These are phyloP conservation scores for Neoboletus magnificus DNA, from an alignment of 768 basidiomycete species.

Conservation along the genomic window DNA sequence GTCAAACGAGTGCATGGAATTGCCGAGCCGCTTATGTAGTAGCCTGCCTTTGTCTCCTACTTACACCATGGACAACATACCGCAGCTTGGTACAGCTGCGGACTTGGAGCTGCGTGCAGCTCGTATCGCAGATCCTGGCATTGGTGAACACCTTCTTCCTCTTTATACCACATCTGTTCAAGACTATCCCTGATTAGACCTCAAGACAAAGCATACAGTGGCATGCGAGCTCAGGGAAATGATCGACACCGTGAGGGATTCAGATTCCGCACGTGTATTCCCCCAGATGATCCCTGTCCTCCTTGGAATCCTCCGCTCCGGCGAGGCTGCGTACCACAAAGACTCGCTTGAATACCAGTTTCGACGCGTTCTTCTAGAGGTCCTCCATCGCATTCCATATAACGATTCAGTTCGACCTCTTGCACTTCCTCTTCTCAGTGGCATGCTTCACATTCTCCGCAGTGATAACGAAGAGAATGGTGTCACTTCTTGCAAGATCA, in stretches of 20 bases:
- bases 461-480: conserved; percentile 97
- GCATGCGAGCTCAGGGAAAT: conserved; percentile 78
- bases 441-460: conserved; percentile 81
- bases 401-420: conserved; percentile 75
- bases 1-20: conserved; percentile 9
- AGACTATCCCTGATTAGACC: conserved; percentile 43
- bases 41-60: not conserved
- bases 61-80: conserved; percentile 41
- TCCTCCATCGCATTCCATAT: conserved; percentile 82
- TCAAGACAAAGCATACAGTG: conserved; percentile 65
- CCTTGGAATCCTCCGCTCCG: conserved; percentile 66
- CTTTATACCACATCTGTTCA: not conserved
- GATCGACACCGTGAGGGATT: conserved; percentile 74
- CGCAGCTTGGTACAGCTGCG: conserved; percentile 43
- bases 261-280: conserved; percentile 66
- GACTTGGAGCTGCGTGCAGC: conserved; percentile 73
- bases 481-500: conserved; percentile 81
- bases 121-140: conserved; percentile 70
- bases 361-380: conserved; percentile 83
- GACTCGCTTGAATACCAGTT: conserved; percentile 75
- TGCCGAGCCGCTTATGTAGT: not conserved
- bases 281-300: conserved; percentile 72
- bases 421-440: conserved; percentile 61
- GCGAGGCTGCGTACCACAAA: conserved; percentile 63
- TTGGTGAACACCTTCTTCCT: conserved; percentile 43